A percentile compares a stretch with the other conserved stretches of the same genome.
These are phyloP conservation scores for Camellia japonica DNA, from an alignment of 148 eudicot species.

Conservation along the genomic window DNA sequence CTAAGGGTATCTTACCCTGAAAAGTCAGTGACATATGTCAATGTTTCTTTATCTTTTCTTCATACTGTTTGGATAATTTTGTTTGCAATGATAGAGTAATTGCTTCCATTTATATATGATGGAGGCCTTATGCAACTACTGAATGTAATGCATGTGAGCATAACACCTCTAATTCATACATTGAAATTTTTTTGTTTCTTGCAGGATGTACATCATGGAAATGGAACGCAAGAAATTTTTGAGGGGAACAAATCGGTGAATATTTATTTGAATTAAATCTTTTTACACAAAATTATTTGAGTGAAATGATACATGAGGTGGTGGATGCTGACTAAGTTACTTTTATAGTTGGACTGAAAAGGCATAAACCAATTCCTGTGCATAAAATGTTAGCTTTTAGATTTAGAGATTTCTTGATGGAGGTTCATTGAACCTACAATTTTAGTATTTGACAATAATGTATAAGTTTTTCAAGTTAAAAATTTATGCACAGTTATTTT, in stretches of 20 bases:
- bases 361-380: neutral
- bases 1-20: neutral
- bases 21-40: neutral
- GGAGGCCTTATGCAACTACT: neutral
- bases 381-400: neutral
- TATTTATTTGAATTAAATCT: neutral
- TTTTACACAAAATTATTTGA: neutral
- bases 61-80: neutral
- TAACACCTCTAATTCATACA: neutral
- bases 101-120: neutral
- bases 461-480: neutral
- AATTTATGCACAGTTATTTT: neutral
- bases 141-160: neutral
- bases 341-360: neutral
- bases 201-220: constrained; percentile 99
- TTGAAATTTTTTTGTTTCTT: constrained; percentile 9
- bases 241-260: constrained; percentile 80
- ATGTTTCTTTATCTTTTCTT: neutral
- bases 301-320: neutral
- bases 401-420: neutral
- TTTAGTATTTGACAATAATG: neutral
- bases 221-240: constrained; percentile 98
- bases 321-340: neutral
- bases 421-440: neutral
- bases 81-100: neutral